These are phyloP conservation scores for Phaeomoniella chlamydospora DNA, from an alignment of 2,329 filamentous ascomycete genomes.

Conservation along the genomic window DNA sequence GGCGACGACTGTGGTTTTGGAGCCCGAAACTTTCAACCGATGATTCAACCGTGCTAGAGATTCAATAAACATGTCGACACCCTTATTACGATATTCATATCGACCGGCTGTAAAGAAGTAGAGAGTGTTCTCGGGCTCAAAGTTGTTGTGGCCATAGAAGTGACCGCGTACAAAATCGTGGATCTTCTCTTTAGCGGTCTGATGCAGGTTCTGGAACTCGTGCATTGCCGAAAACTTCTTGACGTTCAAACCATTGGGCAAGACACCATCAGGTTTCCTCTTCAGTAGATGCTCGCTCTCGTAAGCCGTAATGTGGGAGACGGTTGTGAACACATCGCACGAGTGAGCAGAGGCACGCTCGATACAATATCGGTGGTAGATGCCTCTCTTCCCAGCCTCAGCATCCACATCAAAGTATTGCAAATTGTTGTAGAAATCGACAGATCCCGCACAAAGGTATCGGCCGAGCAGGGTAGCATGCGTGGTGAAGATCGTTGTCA, in stretches of 20 bases:
- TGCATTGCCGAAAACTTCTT: constrained; percentile 98
- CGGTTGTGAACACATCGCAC: constrained; percentile 94
- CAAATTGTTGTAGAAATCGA: constrained; percentile 98
- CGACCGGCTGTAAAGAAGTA: constrained; percentile 96
- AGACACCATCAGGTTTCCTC: constrained; percentile 89
- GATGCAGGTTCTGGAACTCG: constrained; percentile 97
- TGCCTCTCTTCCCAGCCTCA: constrained; percentile 92
- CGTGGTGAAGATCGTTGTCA: constrained; percentile 97
- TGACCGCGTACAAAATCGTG: constrained; percentile 96
- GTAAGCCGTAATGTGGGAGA: constrained; percentile 96
- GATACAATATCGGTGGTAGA: constrained; percentile 97
- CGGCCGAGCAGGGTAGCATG: constrained; percentile 90
- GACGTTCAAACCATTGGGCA: constrained; percentile 94
- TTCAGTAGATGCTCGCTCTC: constrained; percentile 96
- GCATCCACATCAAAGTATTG: constrained; percentile 94
- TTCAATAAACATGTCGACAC: constrained; percentile 99
- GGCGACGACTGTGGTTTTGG: constrained; percentile 86
- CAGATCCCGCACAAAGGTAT: constrained; percentile 91
- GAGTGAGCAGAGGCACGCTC: constrained; percentile 85
- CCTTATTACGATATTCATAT: constrained; percentile 97
- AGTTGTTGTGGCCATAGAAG: constrained; percentile 97
- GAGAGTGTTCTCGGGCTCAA: constrained; percentile 88
- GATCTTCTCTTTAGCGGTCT: constrained; percentile 93
- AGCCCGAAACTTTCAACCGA: constrained; percentile 68
- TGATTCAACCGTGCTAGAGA: constrained; percentile 90